Evolutionary conservation across 306 rosid species (phyloP).

Genomic region (Senna tora): DNA sequence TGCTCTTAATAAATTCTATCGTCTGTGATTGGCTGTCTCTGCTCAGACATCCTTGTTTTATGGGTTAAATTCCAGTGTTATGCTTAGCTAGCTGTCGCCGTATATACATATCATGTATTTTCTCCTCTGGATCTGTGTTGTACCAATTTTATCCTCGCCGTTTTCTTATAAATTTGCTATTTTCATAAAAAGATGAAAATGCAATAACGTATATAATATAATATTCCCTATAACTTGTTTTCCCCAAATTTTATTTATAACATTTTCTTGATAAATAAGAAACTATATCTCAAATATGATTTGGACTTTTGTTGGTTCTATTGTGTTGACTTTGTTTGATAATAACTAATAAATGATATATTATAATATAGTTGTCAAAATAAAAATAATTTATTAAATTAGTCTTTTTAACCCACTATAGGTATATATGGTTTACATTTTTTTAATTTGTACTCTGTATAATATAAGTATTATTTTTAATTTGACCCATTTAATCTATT

Average conservation of each 20-base stretch:
- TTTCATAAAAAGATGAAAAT: neutral
- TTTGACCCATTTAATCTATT: too few species aligned
- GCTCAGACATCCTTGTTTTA: conserved; percentile 20
- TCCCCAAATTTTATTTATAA: neutral
- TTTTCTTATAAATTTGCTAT: neutral
- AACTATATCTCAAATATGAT: neutral
- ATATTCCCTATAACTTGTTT: neutral
- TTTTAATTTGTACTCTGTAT: too few species aligned
- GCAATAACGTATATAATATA: too few species aligned
- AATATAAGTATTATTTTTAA: too few species aligned
- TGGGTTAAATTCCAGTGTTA: conserved; percentile 11
- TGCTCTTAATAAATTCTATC: conserved; percentile 22
- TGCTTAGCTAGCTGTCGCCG: neutral
- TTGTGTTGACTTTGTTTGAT: too few species aligned
- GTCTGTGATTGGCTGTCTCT: conserved; percentile 42
- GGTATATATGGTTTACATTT: too few species aligned
- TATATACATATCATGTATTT: neutral
- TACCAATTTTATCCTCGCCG: conserved; percentile 11
- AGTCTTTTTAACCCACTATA: too few species aligned
- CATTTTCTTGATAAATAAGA: neutral
- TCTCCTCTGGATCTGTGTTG: neutral
- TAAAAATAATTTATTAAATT: too few species aligned
- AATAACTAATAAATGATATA: too few species aligned
- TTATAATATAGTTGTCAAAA: too few species aligned
- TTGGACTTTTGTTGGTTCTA: neutral